phyloP scores from a whole-genome alignment of 257 asterid species.

The Scutellaria galericulata region DNA sequence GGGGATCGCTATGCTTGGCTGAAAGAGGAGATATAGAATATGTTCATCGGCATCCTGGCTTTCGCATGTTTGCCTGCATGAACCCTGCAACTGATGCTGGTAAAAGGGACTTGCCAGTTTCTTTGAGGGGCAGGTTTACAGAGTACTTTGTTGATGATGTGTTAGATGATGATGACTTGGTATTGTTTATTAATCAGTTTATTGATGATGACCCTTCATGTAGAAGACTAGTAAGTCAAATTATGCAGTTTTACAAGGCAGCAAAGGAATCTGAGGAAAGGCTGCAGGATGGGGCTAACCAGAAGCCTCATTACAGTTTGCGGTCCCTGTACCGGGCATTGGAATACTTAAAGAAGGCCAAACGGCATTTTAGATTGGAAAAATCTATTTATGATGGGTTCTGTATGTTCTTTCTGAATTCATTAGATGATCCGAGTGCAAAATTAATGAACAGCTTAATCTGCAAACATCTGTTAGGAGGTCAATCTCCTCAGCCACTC shows the following conservation, averaged over 20 bases:
- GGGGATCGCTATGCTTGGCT: slow-evolving; percentile 87
- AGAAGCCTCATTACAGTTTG: slow-evolving; percentile 94
- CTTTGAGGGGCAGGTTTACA: slow-evolving; percentile 86
- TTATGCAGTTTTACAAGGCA: slow-evolving; percentile 73
- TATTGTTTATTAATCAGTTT: slow-evolving; percentile 66
- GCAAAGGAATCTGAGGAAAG: slow-evolving; percentile 82
- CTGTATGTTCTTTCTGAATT: slow-evolving; percentile 78
- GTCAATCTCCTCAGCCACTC: slow-evolving; percentile 45
- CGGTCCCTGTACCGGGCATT: slow-evolving; percentile 91
- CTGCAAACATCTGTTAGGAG: slow-evolving; percentile 56
- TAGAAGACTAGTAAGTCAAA: slow-evolving; percentile 42
- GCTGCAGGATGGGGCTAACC: slow-evolving; percentile 99
- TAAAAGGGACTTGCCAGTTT: slow-evolving; percentile 79
- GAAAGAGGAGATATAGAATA: slow-evolving; percentile 91
- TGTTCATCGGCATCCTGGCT: slow-evolving; percentile 64
- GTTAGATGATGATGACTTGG: slow-evolving; percentile 81
- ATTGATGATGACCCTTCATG: slow-evolving; percentile 55
- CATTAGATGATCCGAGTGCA: slow-evolving; percentile 77
- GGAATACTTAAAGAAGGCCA: slow-evolving; percentile 70
- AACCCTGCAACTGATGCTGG: slow-evolving; percentile 99
- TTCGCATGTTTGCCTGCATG: slow-evolving; percentile 97
- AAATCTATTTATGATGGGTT: slow-evolving; percentile 89
- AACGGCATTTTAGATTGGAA: slow-evolving; percentile 51
- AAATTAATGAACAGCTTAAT: slow-evolving; percentile 64
- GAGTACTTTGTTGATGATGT: slow-evolving; percentile 92